phyloP scores from a whole-genome alignment of 2,329 filamentous ascomycete genomes.

The Verticillium longisporum region DNA sequence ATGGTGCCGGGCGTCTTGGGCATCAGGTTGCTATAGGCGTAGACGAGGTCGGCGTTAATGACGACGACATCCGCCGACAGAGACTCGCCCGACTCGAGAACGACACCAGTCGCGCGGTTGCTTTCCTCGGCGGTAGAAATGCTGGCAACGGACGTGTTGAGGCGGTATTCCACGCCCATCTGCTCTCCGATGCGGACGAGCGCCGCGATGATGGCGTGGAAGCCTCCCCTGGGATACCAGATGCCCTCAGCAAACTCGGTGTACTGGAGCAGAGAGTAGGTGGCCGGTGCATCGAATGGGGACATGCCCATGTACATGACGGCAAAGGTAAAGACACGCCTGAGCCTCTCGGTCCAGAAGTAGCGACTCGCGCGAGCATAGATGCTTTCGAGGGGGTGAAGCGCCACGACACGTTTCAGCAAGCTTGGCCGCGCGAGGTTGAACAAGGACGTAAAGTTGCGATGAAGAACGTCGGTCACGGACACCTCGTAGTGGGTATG shows the following conservation, averaged over 20 bases:
- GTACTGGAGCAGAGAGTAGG: constrained; percentile 68
- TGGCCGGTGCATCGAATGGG: constrained; percentile 68
- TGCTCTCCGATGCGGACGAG: constrained; percentile 57
- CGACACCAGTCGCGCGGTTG: constrained; percentile 49
- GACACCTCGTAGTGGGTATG: constrained; percentile 65
- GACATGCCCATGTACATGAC: constrained; percentile 83
- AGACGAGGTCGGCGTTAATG: constrained; percentile 68
- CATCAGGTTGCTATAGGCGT: constrained; percentile 66
- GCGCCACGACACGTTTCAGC: constrained; percentile 45
- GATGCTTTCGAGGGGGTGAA: constrained; percentile 68
- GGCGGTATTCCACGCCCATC: constrained; percentile 54
- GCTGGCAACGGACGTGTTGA: constrained; percentile 49
- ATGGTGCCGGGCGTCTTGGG: constrained; percentile 30
- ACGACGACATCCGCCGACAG: constrained; percentile 60
- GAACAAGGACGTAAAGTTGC: constrained; percentile 57
- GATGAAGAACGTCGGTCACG: constrained; percentile 57
- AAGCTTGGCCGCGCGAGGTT: constrained; percentile 54
- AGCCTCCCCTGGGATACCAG: constrained; percentile 67
- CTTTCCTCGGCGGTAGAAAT: constrained; percentile 48
- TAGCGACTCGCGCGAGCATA: constrained; percentile 60
- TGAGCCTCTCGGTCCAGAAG: constrained; percentile 62
- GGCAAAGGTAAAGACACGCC: constrained; percentile 68
- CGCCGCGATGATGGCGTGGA: constrained; percentile 58
- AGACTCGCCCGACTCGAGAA: constrained; percentile 49
- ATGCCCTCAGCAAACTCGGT: constrained; percentile 71